Conservation (phyloP, 2,329 filamentous ascomycete genomes). For the Dactylellina cionopaga region DNA sequence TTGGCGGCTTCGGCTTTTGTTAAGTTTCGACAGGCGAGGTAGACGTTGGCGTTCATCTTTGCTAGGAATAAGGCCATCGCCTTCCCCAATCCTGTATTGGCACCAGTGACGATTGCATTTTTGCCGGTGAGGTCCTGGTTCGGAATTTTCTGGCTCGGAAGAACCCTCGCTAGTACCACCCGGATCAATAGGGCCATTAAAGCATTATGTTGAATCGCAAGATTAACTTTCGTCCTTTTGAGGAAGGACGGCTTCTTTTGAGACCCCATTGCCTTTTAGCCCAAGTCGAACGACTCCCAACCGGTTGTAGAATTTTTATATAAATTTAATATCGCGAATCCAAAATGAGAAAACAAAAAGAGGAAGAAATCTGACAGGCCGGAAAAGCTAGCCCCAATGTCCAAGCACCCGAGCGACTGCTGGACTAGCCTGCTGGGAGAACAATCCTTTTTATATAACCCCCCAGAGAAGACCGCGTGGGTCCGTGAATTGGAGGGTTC, state of each 20-base stretch:
- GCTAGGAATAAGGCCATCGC: conserved; percentile 37
- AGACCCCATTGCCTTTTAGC: conserved; percentile 21
- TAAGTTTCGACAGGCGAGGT: conserved; percentile 43
- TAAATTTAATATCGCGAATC: background rate
- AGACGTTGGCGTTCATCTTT: conserved; percentile 37
- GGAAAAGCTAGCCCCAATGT: conserved; percentile 5
- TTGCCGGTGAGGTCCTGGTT: conserved; percentile 39
- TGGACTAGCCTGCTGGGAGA: conserved; percentile 22
- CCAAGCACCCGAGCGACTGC: conserved; percentile 4
- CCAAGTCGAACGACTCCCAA: background rate
- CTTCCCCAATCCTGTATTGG: conserved; percentile 46
- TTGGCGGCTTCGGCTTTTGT: conserved; percentile 36
- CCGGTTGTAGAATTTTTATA: no score
- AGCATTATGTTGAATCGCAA: conserved; percentile 28
- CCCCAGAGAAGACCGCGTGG: no score
- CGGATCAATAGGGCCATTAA: conserved; percentile 9
- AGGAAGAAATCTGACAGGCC: background rate
- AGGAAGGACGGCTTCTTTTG: conserved; percentile 41
- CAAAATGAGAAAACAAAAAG: background rate
- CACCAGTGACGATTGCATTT: conserved; percentile 44
- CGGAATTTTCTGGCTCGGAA: conserved; percentile 34
- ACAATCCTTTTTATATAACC: conserved; percentile 37
- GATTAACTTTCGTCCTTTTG: conserved; percentile 26
- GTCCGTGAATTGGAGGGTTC: no score
- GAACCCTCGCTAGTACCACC: conserved; percentile 16